Evolutionary conservation across 768 basidiomycete species (phyloP), one percentile per base, ranked within the genome.

Genomic region (Leccinum uliginosum): DNA sequence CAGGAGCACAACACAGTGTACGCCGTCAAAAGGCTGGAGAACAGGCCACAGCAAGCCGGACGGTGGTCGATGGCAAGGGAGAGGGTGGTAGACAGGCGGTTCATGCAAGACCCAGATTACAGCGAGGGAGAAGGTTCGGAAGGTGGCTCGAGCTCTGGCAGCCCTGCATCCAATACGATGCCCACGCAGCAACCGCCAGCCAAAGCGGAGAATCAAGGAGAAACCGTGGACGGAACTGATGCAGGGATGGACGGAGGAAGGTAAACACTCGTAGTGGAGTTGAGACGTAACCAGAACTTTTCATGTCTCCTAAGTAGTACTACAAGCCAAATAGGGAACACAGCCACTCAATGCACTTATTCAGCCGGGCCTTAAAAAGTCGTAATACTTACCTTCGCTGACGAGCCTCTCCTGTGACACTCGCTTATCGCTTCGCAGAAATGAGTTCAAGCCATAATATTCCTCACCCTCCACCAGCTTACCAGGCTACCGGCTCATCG

Each of bases 381-480:
- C 47, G 51, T 26, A 51, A 58, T 54, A 8, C n/a, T n/a, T n/a
- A n/a, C 6, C 27, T 38, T 51, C 50, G 14, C 51, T 52, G 63
- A 56, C 56, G 51, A 2, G 9, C 14, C 15, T 35, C 35, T 57
- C 40, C 46, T 26, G 24, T 26, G 24, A 32, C 38, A 3, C 19
- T 54, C 62, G 56, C 54, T 64, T 67, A 64, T 68, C 62, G 14
- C 38, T 51, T 56, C 45, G 64, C 73, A 76, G 65, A 65, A 56
- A 87, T 85, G 85, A 85, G 78, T 71, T 71, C 70, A 45, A 70
- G 67, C 51, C 75, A 78, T 48, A 83, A 85, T 74, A 30, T 30
- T 5, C 80, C 85, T 52, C 70, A 80, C 14, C 77, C 76, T 48
- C 87, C 87, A 2, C 87, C 87, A 2, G 77, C 80, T 15, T 89